These are phyloP conservation scores for Albophoma yamanashiensis DNA, from an alignment of 2,329 filamentous ascomycete species.

Conservation along the genomic window DNA sequence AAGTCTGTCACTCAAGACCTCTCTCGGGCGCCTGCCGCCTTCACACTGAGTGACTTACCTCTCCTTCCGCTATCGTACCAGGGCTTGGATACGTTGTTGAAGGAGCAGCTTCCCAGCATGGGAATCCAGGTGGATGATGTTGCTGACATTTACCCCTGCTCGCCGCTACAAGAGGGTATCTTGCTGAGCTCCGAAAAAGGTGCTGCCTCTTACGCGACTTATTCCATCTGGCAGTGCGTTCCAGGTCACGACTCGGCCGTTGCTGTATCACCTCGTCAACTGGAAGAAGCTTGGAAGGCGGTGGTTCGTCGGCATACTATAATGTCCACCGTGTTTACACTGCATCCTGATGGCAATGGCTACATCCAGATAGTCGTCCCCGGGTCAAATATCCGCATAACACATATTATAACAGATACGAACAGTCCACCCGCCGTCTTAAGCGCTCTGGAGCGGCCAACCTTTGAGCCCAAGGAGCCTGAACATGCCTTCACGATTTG, in stretches of 20 bases:
- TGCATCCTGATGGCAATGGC: slow-evolving; percentile 4
- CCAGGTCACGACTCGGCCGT: background rate
- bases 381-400: background rate
- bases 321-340: slow-evolving; percentile 3
- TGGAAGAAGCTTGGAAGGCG: slow-evolving; percentile 7
- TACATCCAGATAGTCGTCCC: slow-evolving; percentile 6
- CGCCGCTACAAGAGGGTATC: slow-evolving; percentile 25
- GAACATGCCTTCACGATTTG: slow-evolving; percentile 7
- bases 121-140: slow-evolving; percentile 1
- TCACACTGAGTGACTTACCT: slow-evolving; percentile 22
- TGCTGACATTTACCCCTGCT: slow-evolving; percentile 20
- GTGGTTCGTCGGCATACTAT: slow-evolving; percentile 2
- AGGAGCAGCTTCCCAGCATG: slow-evolving; percentile 2
- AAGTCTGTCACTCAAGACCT: background rate
- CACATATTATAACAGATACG: background rate
- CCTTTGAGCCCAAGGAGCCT: slow-evolving; percentile 4
- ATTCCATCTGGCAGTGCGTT: slow-evolving; percentile 9
- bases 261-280: background rate
- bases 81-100: slow-evolving; percentile 1
- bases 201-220: slow-evolving; percentile 5
- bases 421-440: background rate
- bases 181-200: slow-evolving; percentile 18
- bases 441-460: background rate
- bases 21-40: background rate
- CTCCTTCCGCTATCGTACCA: slow-evolving; percentile 12